Evolutionary conservation across 805 yeast species (phyloP).

Genomic region (Starmerella kuoi): DNA sequence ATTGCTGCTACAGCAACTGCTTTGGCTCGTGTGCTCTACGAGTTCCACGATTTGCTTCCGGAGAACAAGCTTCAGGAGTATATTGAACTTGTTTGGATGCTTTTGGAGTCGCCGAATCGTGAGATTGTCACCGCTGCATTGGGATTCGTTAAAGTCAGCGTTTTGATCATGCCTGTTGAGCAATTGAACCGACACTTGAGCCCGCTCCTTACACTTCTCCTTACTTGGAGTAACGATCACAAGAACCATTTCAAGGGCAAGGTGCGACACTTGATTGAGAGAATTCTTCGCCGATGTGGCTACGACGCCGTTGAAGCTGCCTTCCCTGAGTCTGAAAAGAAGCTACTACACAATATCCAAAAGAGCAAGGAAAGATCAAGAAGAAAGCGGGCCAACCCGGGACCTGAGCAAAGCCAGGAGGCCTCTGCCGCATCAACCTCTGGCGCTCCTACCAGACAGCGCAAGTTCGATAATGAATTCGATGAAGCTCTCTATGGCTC

Average conservation of each 20-base stretch:
- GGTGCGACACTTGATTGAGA: slow-evolving; percentile 84
- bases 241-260: slow-evolving; percentile 88
- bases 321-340: slow-evolving; percentile 85
- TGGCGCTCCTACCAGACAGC: slow-evolving; percentile 32
- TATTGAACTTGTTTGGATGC: slow-evolving; percentile 75
- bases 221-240: slow-evolving; percentile 93
- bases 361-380: slow-evolving; percentile 76
- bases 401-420: slow-evolving; percentile 26
- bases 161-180: slow-evolving; percentile 69
- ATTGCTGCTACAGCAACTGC: slow-evolving; percentile 93
- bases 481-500: slow-evolving; percentile 82
- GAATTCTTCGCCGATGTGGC: slow-evolving; percentile 85
- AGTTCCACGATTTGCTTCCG: slow-evolving; percentile 59
- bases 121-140: slow-evolving; percentile 91
- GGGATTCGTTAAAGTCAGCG: slow-evolving; percentile 87
- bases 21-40: slow-evolving; percentile 72
- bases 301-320: slow-evolving; percentile 64
- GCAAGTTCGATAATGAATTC: slow-evolving; percentile 68
- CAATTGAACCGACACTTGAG: slow-evolving; percentile 53
- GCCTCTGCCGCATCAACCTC: slow-evolving; percentile 48
- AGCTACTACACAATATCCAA: slow-evolving; percentile 70
- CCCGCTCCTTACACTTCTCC: slow-evolving; percentile 54
- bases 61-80: slow-evolving; percentile 55
- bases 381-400: slow-evolving; percentile 40
- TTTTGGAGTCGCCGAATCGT: slow-evolving; percentile 77